Evolutionary conservation across 306 rosid genomes (phyloP).

Genomic region (Mimosa pudica): DNA sequence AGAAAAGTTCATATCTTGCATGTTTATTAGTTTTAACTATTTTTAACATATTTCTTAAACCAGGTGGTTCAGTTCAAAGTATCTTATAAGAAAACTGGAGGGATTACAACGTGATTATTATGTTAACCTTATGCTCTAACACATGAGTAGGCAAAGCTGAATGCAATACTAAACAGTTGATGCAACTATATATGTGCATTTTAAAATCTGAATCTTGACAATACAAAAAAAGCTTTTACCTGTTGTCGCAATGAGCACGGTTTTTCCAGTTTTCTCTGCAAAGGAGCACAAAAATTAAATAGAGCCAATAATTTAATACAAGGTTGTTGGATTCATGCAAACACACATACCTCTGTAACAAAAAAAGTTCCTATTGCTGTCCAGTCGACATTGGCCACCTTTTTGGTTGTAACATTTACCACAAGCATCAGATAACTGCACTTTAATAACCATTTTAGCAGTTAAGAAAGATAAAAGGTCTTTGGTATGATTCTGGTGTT

Average conservation of each 20-base stretch:
- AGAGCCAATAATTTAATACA: not conserved
- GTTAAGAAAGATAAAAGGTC: not conserved
- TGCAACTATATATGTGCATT: not conserved
- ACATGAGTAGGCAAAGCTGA: not conserved
- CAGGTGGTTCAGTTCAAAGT: too few relatives aligned
- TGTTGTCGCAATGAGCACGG: not conserved
- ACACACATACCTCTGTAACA: constrained; percentile 1
- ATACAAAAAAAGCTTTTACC: not conserved
- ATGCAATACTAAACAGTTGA: too few relatives aligned
- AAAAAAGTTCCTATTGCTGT: not conserved
- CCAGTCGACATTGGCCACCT: constrained; percentile 26
- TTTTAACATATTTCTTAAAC: too few relatives aligned
- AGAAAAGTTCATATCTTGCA: too few relatives aligned
- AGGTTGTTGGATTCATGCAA: not conserved
- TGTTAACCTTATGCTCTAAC: not conserved
- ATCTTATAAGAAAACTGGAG: too few relatives aligned
- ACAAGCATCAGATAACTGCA: constrained; percentile 27
- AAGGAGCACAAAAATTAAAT: not conserved
- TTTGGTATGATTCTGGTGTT: not conserved
- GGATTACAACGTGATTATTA: not conserved
- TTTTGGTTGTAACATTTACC: not conserved
- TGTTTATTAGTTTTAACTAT: too few relatives aligned
- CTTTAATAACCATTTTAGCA: not conserved
- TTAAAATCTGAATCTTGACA: not conserved
- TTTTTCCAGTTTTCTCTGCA: not conserved